Conservation (phyloP, 1,284 basidiomycete genomes). For the Malassezia sp. region DNA sequence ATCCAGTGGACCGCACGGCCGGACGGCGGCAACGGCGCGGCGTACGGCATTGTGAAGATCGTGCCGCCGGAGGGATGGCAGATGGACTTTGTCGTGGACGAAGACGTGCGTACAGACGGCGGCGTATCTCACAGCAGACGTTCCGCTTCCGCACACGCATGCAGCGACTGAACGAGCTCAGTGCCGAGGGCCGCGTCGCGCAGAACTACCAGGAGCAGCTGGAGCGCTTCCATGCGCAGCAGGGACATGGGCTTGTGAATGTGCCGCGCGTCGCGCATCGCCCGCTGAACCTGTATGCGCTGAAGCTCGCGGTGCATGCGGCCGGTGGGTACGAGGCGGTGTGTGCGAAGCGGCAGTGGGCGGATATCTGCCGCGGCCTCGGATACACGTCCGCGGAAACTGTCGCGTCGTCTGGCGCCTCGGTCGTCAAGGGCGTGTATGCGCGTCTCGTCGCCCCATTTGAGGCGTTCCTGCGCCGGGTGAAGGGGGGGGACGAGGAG, state of each 20-base stretch:
- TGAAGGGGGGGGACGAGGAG: background rate
- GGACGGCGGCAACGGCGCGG: slow-evolving; percentile 55
- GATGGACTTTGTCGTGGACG: slow-evolving; percentile 92
- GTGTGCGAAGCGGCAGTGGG: too few species aligned
- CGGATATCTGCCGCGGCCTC: slow-evolving; percentile 65
- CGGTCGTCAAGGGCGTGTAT: slow-evolving; percentile 80
- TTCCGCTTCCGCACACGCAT: slow-evolving; percentile 92
- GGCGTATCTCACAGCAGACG: too few species aligned
- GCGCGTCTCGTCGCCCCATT: slow-evolving; percentile 81
- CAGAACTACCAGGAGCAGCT: slow-evolving; percentile 94
- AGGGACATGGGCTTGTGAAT: slow-evolving; percentile 58
- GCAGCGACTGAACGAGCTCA: slow-evolving; percentile 89
- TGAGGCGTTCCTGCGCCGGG: slow-evolving; percentile 62
- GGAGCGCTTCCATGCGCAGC: slow-evolving; percentile 54
- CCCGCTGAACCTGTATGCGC: slow-evolving; percentile 78
- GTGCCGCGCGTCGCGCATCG: slow-evolving; percentile 87
- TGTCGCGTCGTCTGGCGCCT: too few species aligned
- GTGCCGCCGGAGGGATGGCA: slow-evolving; percentile 86
- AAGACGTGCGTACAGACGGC: too few species aligned
- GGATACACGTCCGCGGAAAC: slow-evolving; percentile 61
- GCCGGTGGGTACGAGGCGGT: slow-evolving; percentile 67
- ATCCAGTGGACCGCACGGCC: slow-evolving; percentile 64
- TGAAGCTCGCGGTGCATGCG: slow-evolving; percentile 74
- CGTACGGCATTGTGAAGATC: slow-evolving; percentile 89
- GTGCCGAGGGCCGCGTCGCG: slow-evolving; percentile 89